Evolutionary conservation across 805 yeast genomes (phyloP).

Genomic region (Yarrowia divulgata): DNA sequence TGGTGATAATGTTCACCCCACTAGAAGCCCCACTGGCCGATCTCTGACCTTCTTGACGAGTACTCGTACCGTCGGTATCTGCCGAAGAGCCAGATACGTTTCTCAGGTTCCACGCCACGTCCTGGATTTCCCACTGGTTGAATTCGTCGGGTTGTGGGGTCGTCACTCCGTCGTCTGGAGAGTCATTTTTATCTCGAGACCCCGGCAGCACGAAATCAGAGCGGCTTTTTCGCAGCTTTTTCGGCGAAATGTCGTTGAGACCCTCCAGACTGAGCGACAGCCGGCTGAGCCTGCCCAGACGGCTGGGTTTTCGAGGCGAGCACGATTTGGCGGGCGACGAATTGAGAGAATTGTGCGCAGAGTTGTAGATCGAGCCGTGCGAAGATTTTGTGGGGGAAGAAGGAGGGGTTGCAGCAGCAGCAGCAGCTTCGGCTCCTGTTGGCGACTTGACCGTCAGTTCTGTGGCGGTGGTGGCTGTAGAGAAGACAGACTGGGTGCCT

Average conservation of each 20-base stretch:
- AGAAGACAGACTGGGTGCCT: slow-evolving; percentile 20
- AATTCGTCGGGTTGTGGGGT: slow-evolving; percentile 32
- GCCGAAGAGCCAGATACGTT: slow-evolving; percentile 37
- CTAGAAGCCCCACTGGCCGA: slow-evolving; percentile 2
- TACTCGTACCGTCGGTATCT: slow-evolving; percentile 1
- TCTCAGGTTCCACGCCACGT: slow-evolving; percentile 39
- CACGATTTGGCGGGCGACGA: slow-evolving; percentile 24
- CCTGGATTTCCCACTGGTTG: slow-evolving; percentile 40
- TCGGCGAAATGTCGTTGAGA: slow-evolving; percentile 25
- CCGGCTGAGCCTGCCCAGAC: slow-evolving; percentile 33
- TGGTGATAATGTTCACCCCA: slow-evolving; percentile 17
- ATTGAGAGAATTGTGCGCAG: slow-evolving; percentile 14
- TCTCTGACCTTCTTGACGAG: neutral
- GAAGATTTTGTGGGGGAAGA: slow-evolving; percentile 13
- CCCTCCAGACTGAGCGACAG: slow-evolving; percentile 20
- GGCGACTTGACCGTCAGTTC: slow-evolving; percentile 22
- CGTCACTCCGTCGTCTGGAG: neutral
- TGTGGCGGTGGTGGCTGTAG: slow-evolving; percentile 11
- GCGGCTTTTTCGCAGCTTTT: slow-evolving; percentile 27
- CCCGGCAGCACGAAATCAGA: slow-evolving; percentile 8
- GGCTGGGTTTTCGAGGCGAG: slow-evolving; percentile 17
- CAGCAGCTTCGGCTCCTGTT: neutral
- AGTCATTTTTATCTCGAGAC: neutral
- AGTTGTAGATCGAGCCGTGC: slow-evolving; percentile 30
- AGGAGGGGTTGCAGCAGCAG: neutral